Conservation (phyloP, 208 protist genomes). For the Endotrypanum monterogeii region DNA sequence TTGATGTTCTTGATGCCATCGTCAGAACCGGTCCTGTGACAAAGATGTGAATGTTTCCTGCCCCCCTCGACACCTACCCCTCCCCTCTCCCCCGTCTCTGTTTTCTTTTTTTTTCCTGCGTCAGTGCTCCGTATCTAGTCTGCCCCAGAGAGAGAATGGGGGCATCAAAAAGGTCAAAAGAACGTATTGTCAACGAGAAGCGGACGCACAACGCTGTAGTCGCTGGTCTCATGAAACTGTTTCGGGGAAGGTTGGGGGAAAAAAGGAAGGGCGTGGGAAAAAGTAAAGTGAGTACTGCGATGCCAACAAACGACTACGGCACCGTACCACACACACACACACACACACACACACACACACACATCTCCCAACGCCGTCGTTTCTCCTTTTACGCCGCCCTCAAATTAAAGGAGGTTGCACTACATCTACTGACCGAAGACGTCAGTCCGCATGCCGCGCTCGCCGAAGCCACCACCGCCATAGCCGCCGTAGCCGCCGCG, state of each 20-base stretch:
- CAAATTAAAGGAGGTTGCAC: not conserved
- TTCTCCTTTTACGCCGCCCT: not conserved
- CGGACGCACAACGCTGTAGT: not conserved
- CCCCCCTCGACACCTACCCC: too few relatives aligned
- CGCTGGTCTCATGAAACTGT: not conserved
- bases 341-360: too few relatives aligned
- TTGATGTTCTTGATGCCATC: not conserved
- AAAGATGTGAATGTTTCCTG: not conserved
- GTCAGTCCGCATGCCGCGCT: constrained; percentile 37
- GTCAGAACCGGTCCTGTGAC: not conserved
- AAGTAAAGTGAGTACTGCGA: not conserved
- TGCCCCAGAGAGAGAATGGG: too few relatives aligned
- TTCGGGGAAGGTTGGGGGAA: not conserved
- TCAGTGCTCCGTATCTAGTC: too few relatives aligned
- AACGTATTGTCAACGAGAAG: not conserved
- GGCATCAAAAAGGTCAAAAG: not conserved
- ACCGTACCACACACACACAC: too few relatives aligned
- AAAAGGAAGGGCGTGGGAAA: not conserved
- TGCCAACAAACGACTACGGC: not conserved
- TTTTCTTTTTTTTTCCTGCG: too few relatives aligned
- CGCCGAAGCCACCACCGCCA: constrained; percentile 12
- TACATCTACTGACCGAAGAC: constrained; percentile 60
- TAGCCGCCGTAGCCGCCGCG: constrained; percentile 31
- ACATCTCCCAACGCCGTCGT: not conserved
- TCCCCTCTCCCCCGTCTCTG: not conserved